These are phyloP conservation scores for Colletotrichum navitas DNA, from an alignment of 2,329 filamentous ascomycete genomes.

Conservation along the genomic window DNA sequence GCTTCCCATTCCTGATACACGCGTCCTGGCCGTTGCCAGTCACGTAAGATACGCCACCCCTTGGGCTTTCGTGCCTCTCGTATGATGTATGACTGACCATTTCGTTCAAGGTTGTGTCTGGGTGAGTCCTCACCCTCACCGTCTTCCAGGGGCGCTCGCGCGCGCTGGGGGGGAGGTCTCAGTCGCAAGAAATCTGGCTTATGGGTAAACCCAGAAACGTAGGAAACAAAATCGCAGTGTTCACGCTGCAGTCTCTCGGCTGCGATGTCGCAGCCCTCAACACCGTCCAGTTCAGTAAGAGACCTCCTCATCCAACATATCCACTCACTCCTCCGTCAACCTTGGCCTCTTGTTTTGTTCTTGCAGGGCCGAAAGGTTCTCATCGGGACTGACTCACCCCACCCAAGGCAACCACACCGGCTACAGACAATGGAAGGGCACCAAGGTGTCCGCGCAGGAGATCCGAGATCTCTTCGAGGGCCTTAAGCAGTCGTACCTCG, in stretches of 20 bases:
- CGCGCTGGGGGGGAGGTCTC: neutral
- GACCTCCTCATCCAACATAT: conserved; percentile 3
- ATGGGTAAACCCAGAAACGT: conserved; percentile 77
- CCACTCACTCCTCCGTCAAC: neutral
- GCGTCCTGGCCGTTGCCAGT: conserved; percentile 89
- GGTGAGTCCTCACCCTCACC: conserved; percentile 49
- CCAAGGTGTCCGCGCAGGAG: conserved; percentile 82
- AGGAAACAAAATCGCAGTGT: conserved; percentile 96
- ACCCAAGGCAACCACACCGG: conserved; percentile 91
- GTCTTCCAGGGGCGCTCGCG: neutral
- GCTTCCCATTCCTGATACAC: conserved; percentile 67
- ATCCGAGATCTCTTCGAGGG: conserved; percentile 88
- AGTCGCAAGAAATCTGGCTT: neutral
- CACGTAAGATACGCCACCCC: conserved; percentile 77
- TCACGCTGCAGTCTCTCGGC: conserved; percentile 92
- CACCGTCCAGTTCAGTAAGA: conserved; percentile 94
- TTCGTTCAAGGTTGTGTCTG: conserved; percentile 57
- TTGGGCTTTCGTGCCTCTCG: neutral
- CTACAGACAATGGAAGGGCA: conserved; percentile 90
- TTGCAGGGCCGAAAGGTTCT: neutral
- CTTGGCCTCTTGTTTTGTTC: neutral
- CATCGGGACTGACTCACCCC: neutral
- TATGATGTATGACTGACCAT: conserved; percentile 39
- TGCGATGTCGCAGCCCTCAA: conserved; percentile 96
- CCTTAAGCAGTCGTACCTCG: conserved; percentile 84